Base-by-base conservation (phyloP, 2,329 filamentous ascomycete species). In the Colletotrichum tabaci region DNA sequence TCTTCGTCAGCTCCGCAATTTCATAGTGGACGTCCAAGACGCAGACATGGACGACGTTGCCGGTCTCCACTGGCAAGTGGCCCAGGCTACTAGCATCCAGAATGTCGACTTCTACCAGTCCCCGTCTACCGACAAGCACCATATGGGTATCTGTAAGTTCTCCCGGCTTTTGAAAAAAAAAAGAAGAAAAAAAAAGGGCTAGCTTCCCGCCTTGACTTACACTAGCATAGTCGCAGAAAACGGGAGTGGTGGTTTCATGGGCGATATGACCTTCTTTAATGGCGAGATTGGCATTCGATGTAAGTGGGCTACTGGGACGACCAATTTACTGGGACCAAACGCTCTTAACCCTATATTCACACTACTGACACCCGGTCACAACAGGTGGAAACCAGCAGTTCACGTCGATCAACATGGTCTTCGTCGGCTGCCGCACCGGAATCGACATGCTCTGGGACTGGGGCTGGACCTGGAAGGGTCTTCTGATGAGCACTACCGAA, bases 401-500 rank as follows among this genome's bases (percentile, higher is more conserved):
- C 77, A 93, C 91, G 3, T 90, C 90, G 73, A 86, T 90, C 53
- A 92, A 93, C 79, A 74, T 93, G 61, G 87, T 85, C 18, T 94
- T 94, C 82, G 89, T 90, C 74, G 84, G 86, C 77, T 90, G 89
- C 80, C 85, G 89, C 74, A 93, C 90, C 9, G 88, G 89, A 58
- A 88, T 93, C 63, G 89, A 87, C 77, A 88, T 93, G 81, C 88
- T 91, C 74, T 94, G 92, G 92, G 88, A 92, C 80, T 94, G 92
- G 92, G 88, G 89, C 38, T 94, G 91, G 90, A 91, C 88, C 10
- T 63, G 61, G 61, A 63, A 63, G 47, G 55, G 55, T 58, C 58
- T 61, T 61, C 46, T 61, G 58, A 61, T 61, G 42, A 61, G 58
- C 46, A 40, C 42, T 50, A 38, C 23, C 26, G 49, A 65, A 42